These are phyloP conservation scores for Pseudocercospora vitis DNA, from an alignment of 2,329 filamentous ascomycete species.

Conservation along the genomic window DNA sequence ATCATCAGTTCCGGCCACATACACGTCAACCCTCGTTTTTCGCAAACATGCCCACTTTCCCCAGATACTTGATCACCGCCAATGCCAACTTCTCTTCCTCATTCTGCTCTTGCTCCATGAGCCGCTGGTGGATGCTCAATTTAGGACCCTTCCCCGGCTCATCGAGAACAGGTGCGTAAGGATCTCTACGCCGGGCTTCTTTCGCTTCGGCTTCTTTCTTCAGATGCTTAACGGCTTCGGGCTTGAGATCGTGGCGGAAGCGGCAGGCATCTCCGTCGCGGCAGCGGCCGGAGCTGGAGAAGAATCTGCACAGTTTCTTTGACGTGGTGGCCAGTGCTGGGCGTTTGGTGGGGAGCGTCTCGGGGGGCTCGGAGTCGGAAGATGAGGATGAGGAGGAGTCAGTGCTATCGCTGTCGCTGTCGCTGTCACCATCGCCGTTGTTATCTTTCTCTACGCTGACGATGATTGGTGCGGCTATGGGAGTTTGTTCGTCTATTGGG, in stretches of 20 bases:
- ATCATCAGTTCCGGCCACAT: too few species aligned
- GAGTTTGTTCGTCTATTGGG: not conserved
- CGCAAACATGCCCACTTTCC: slow-evolving; percentile 44
- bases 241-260: slow-evolving; percentile 36
- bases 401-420: too few species aligned
- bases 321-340: slow-evolving; percentile 6
- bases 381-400: slow-evolving; percentile 30
- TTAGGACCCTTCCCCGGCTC: slow-evolving; percentile 14
- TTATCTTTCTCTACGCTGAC: not conserved
- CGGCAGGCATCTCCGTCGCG: slow-evolving; percentile 36
- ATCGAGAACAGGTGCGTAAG: slow-evolving; percentile 24
- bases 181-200: slow-evolving; percentile 16
- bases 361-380: slow-evolving; percentile 41
- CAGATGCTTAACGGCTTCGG: not conserved
- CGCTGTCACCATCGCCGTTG: too few species aligned
- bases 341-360: slow-evolving; percentile 41
- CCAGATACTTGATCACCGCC: slow-evolving; percentile 49
- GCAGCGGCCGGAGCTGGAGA: slow-evolving; percentile 35
- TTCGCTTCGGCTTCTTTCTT: slow-evolving; percentile 12
- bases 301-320: slow-evolving; percentile 34
- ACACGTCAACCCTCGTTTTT: too few species aligned
- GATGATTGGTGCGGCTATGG: not conserved
- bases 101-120: slow-evolving; percentile 48
- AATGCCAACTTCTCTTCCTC: slow-evolving; percentile 45
- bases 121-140: slow-evolving; percentile 30